phyloP scores from a whole-genome alignment of 2,329 filamentous ascomycete species.

The Zopfia rhizophila region DNA sequence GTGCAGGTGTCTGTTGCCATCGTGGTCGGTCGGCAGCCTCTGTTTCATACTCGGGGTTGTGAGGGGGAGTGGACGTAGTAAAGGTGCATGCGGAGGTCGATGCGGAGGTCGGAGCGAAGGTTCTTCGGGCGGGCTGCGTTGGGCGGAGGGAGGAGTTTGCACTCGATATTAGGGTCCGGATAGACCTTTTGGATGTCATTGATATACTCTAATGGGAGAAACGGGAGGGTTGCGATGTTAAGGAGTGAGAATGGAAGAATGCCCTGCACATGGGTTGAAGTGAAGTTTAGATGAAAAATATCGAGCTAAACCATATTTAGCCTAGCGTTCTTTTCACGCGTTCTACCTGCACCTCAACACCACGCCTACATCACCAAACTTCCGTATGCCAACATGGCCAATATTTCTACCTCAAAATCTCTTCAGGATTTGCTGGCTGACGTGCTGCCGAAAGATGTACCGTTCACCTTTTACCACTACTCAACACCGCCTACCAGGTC shows the following conservation, averaged over 20 bases:
- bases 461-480: constrained; percentile 83
- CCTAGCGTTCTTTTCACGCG: constrained; percentile 8
- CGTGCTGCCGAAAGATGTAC: constrained; percentile 62
- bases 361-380: constrained; percentile 12
- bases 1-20: constrained; percentile 61
- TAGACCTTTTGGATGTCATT: constrained; percentile 62
- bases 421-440: constrained; percentile 60
- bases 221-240: constrained; percentile 26
- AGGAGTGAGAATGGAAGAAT: constrained; percentile 17
- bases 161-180: constrained; percentile 43
- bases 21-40: constrained; percentile 52
- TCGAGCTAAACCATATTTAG: constrained; percentile 29
- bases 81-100: constrained; percentile 45
- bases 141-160: constrained; percentile 38
- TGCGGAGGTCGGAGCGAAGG: constrained; percentile 41
- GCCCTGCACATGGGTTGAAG: constrained; percentile 15
- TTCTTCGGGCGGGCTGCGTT: constrained; percentile 24
- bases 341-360: constrained; percentile 8
- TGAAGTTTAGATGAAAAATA: constrained; percentile 41
- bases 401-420: constrained; percentile 30
- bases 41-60: constrained; percentile 41
- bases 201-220: constrained; percentile 22
- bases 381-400: constrained; percentile 35
- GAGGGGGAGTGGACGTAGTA: constrained; percentile 36
- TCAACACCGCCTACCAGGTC: constrained; percentile 83